phyloP scores from a whole-genome alignment of 257 asterid species.

The Parsonsia alboflavescens region DNA sequence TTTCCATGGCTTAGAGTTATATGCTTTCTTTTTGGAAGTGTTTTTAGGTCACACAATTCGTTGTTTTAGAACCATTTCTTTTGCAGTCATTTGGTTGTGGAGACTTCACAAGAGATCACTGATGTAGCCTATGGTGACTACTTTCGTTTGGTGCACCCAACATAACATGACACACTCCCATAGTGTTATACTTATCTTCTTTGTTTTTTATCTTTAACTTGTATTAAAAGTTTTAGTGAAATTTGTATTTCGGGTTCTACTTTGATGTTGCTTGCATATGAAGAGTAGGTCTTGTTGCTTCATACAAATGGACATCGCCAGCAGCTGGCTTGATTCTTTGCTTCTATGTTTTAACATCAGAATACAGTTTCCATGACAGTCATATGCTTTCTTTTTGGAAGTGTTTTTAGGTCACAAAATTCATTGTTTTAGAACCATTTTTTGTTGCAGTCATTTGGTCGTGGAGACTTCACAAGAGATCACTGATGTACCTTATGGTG shows the following conservation, averaged over 20 bases:
- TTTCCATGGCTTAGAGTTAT: not conserved
- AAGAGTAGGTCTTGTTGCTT: not conserved
- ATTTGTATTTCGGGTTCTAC: not conserved
- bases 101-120: too few species aligned
- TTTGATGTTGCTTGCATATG: not conserved
- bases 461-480: slow-evolving; percentile 80
- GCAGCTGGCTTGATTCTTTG: not conserved
- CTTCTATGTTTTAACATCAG: not conserved
- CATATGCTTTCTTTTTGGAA: not conserved
- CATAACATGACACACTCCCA: not conserved
- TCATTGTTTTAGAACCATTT: slow-evolving; percentile 4
- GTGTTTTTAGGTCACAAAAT: slow-evolving; percentile 3
- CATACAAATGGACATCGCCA: not conserved
- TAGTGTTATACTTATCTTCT: not conserved
- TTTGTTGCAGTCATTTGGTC: slow-evolving; percentile 62
- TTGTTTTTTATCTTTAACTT: not conserved
- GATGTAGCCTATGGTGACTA: too few species aligned
- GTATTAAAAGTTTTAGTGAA: not conserved
- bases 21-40: not conserved
- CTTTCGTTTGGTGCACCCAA: too few species aligned
- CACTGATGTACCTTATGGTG: slow-evolving; percentile 84
- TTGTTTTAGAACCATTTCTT: slow-evolving; percentile 5
- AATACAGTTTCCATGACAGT: not conserved
- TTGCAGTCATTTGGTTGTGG: too few species aligned
- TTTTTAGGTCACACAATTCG: slow-evolving; percentile 4